These are phyloP conservation scores for Cryphonectria radicalis DNA, from an alignment of 2,329 filamentous ascomycete species.

Conservation along the genomic window DNA sequence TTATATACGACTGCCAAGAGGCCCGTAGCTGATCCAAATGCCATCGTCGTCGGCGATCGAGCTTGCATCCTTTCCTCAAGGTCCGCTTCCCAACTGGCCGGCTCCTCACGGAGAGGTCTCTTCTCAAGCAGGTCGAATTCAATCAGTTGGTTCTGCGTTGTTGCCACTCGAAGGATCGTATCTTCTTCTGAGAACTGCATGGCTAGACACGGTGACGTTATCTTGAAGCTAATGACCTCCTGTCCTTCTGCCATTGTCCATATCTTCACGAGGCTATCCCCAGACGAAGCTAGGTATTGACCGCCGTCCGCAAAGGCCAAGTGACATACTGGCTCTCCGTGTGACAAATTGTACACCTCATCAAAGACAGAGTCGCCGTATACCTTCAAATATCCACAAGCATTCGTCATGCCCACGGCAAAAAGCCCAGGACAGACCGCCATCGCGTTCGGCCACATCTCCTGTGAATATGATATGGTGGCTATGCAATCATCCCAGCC, in stretches of 20 bases:
- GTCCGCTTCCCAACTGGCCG: conserved; percentile 24
- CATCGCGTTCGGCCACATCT: conserved; percentile 21
- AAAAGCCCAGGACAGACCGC: conserved; percentile 23
- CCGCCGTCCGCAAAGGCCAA: conserved; percentile 31
- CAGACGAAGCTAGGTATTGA: conserved; percentile 27
- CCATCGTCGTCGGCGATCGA: conserved; percentile 30
- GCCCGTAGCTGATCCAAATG: conserved; percentile 26
- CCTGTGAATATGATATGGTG: conserved; percentile 31
- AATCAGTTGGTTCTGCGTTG: conserved; percentile 14
- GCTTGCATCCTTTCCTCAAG: conserved; percentile 27
- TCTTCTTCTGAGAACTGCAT: conserved; percentile 19
- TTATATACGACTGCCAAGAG: conserved; percentile 37
- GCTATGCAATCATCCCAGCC: conserved; percentile 35
- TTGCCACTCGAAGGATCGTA: conserved; percentile 6
- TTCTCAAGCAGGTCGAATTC: conserved; percentile 5
- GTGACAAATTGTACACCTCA: not conserved
- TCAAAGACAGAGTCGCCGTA: conserved; percentile 14
- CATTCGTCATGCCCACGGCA: conserved; percentile 30
- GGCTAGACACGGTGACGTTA: conserved; percentile 25
- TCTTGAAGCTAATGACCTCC: conserved; percentile 22
- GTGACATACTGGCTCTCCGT: conserved; percentile 30
- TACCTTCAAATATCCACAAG: not conserved
- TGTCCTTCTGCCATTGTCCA: conserved; percentile 28
- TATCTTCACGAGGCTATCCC: conserved; percentile 26
- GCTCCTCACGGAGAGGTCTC: conserved; percentile 6